Conservation (phyloP, 2,329 filamentous ascomycete species). For the Aspergillus sp. region DNA sequence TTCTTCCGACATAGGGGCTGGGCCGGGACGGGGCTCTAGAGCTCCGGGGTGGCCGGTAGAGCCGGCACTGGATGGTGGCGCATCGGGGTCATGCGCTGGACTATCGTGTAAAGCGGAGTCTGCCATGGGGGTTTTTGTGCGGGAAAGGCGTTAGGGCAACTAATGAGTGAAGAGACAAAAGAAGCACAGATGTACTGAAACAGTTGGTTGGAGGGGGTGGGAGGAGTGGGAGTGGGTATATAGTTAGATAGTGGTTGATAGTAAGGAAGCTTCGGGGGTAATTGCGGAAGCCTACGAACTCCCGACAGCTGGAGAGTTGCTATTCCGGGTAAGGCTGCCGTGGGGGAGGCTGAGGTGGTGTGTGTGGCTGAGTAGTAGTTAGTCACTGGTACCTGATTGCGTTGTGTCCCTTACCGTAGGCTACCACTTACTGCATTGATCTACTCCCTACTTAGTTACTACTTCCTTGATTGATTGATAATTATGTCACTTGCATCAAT, state of each 20-base stretch:
- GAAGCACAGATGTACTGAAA: neutral
- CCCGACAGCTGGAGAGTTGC: neutral
- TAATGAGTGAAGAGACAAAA: neutral
- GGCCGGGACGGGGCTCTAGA: slow-evolving; percentile 24
- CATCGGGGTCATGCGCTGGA: slow-evolving; percentile 30
- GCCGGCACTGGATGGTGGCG: slow-evolving; percentile 34
- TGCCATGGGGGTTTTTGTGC: slow-evolving; percentile 27
- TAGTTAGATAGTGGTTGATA: neutral
- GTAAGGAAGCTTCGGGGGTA: neutral
- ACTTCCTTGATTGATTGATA: too few species aligned
- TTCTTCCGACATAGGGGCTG: slow-evolving; percentile 34
- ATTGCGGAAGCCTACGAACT: neutral
- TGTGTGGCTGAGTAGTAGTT: neutral
- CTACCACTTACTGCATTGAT: too few species aligned
- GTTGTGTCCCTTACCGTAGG: too few species aligned
- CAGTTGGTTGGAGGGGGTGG: neutral
- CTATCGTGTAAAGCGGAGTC: slow-evolving; percentile 31
- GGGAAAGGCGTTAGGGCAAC: neutral
- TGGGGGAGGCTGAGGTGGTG: slow-evolving; percentile 6
- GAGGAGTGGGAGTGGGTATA: neutral
- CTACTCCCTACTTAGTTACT: too few species aligned
- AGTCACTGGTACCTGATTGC: too few species aligned
- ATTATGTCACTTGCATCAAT: too few species aligned
- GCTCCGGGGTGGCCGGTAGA: slow-evolving; percentile 27
- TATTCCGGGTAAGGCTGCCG: slow-evolving; percentile 1